phyloP scores from a whole-genome alignment of 169 alveolate species.

The Eimeria falciformis region DNA sequence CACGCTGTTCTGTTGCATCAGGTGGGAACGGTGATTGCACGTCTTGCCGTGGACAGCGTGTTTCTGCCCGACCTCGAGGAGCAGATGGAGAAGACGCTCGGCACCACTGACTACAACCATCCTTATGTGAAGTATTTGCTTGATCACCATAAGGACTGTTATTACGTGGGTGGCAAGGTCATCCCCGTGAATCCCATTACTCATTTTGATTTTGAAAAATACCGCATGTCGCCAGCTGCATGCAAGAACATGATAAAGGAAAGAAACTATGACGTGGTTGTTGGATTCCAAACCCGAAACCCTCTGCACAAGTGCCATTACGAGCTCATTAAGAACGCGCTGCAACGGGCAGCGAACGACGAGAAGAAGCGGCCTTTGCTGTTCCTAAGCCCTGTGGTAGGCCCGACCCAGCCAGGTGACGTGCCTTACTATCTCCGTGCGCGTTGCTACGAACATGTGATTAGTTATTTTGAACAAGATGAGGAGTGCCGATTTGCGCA shows the following conservation, averaged over 20 bases:
- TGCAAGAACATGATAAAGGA: neutral
- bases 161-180: slow-evolving; percentile 78
- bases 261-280: slow-evolving; percentile 76
- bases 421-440: slow-evolving; percentile 77
- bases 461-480: slow-evolving; percentile 39
- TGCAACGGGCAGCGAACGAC: slow-evolving; percentile 12
- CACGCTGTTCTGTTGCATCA: no score
- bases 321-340: slow-evolving; percentile 77
- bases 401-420: slow-evolving; percentile 84
- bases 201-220: slow-evolving; percentile 73
- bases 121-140: slow-evolving; percentile 75
- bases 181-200: slow-evolving; percentile 24
- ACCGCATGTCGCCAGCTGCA: slow-evolving; percentile 74
- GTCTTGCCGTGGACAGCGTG: slow-evolving; percentile 65
- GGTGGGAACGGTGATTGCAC: slow-evolving; percentile 78
- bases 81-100: slow-evolving; percentile 73
- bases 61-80: slow-evolving; percentile 68
- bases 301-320: slow-evolving; percentile 83
- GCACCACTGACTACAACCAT: slow-evolving; percentile 76
- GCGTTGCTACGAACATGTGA: slow-evolving; percentile 77
- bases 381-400: slow-evolving; percentile 80
- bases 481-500: neutral
- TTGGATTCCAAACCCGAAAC: slow-evolving; percentile 83
- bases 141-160: slow-evolving; percentile 43
- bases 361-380: slow-evolving; percentile 53